Conservation (phyloP, 2,329 filamentous ascomycete genomes). For the Colletotrichum gigasporum region DNA sequence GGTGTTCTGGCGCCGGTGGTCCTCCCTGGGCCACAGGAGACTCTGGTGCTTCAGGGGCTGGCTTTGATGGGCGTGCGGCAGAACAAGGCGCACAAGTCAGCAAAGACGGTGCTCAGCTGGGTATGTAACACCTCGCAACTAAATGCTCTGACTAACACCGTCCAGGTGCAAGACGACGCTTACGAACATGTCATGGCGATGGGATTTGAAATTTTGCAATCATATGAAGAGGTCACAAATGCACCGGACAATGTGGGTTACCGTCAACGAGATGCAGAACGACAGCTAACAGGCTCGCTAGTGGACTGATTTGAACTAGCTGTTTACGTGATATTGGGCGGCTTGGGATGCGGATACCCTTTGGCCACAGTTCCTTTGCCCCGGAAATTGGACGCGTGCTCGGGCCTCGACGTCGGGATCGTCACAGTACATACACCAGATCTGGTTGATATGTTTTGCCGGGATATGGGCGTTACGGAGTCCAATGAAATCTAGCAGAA, state of each 20-base stretch:
- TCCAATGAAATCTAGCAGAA: neutral
- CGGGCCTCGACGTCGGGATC: neutral
- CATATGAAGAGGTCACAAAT: slow-evolving; percentile 82
- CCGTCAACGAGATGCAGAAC: neutral
- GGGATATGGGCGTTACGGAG: neutral
- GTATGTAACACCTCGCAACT: slow-evolving; percentile 58
- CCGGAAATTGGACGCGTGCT: neutral
- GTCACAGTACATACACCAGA: neutral
- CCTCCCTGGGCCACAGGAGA: slow-evolving; percentile 73
- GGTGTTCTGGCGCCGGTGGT: slow-evolving; percentile 86
- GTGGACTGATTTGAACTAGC: slow-evolving; percentile 30
- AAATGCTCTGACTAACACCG: slow-evolving; percentile 28
- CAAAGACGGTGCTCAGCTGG: slow-evolving; percentile 80
- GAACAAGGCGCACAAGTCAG: slow-evolving; percentile 80
- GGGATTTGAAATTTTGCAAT: slow-evolving; percentile 82
- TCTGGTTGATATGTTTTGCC: neutral
- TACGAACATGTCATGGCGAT: slow-evolving; percentile 79
- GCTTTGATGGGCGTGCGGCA: slow-evolving; percentile 84
- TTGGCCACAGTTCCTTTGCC: neutral
- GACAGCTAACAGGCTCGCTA: slow-evolving; percentile 1
- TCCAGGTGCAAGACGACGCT: slow-evolving; percentile 73
- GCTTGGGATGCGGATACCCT: slow-evolving; percentile 16
- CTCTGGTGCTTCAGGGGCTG: slow-evolving; percentile 77
- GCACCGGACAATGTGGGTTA: slow-evolving; percentile 64
- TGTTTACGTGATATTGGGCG: neutral